Evolutionary conservation across 805 yeast species (phyloP).

Genomic region (Saturnispora hagleri): DNA sequence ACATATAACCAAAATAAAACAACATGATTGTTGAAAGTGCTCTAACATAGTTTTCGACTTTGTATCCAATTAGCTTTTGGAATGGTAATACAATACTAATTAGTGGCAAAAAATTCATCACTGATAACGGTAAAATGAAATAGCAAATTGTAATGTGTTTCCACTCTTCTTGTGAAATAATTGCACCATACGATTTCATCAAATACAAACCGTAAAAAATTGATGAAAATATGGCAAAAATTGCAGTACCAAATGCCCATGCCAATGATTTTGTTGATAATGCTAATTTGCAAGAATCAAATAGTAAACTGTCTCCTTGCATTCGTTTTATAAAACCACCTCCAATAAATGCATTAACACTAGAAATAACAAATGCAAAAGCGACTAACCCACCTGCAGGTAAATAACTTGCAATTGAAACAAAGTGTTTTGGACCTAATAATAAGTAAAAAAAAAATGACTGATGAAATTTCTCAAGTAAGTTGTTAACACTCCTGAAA

Average conservation of each 20-base stretch:
- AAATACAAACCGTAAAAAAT: constrained; percentile 21
- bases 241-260: constrained; percentile 25
- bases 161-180: not conserved
- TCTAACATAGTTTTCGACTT: constrained; percentile 17
- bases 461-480: constrained; percentile 93
- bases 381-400: constrained; percentile 77
- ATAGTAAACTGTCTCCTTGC: not conserved
- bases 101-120: constrained; percentile 8
- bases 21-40: constrained; percentile 27
- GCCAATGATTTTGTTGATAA: constrained; percentile 22
- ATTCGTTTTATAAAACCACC: constrained; percentile 25
- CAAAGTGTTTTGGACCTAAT: constrained; percentile 69
- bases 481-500: constrained; percentile 81
- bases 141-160: constrained; percentile 5
- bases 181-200: not conserved
- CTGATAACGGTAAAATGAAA: constrained; percentile 14
- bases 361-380: constrained; percentile 56
- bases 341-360: constrained; percentile 48
- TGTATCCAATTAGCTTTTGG: not conserved
- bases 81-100: not conserved
- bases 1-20: constrained; percentile 54
- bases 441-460: constrained; percentile 88
- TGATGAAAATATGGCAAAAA: constrained; percentile 18
- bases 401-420: constrained; percentile 86
- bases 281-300: constrained; percentile 3